Evolutionary conservation across 1,139 yeast genomes (phyloP).

Genomic region (Taiozyma sp.): DNA sequence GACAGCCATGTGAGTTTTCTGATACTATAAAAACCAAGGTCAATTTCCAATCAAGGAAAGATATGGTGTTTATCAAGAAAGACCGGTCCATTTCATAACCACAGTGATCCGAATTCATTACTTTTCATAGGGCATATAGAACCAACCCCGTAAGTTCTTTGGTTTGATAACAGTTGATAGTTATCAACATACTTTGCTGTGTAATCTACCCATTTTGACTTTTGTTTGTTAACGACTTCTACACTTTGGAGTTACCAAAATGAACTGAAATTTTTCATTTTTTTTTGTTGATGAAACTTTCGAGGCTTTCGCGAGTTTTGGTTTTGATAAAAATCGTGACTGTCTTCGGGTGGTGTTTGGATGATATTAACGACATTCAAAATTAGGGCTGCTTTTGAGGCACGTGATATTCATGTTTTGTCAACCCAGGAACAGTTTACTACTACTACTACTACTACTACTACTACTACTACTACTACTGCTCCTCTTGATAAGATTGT

Average conservation of each 20-base stretch:
- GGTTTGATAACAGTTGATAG: slow-evolving; percentile 1
- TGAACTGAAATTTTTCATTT: neutral
- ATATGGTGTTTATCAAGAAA: neutral
- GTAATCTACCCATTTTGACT: slow-evolving; percentile 69
- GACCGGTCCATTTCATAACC: slow-evolving; percentile 20
- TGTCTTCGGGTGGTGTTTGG: neutral
- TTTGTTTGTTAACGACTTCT: neutral
- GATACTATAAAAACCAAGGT: neutral
- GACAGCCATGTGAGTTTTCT: neutral
- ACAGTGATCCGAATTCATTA: slow-evolving; percentile 31
- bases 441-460: no score
- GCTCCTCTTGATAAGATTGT: no score
- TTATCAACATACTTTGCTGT: slow-evolving; percentile 63
- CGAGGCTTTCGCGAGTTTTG: neutral
- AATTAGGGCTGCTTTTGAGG: no score
- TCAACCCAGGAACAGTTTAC: no score
- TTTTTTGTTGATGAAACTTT: no score
- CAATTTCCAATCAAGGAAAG: neutral
- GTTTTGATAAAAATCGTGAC: no score
- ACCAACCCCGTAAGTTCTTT: neutral
- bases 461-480: no score
- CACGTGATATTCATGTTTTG: no score
- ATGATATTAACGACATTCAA: neutral
- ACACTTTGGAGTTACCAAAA: neutral
- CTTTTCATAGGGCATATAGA: slow-evolving; percentile 11